Evolutionary conservation across 139 green algal genomes (phyloP), one percentile per base, ranked within the genome.

Genomic region (Edaphochlamys debaryana): DNA sequence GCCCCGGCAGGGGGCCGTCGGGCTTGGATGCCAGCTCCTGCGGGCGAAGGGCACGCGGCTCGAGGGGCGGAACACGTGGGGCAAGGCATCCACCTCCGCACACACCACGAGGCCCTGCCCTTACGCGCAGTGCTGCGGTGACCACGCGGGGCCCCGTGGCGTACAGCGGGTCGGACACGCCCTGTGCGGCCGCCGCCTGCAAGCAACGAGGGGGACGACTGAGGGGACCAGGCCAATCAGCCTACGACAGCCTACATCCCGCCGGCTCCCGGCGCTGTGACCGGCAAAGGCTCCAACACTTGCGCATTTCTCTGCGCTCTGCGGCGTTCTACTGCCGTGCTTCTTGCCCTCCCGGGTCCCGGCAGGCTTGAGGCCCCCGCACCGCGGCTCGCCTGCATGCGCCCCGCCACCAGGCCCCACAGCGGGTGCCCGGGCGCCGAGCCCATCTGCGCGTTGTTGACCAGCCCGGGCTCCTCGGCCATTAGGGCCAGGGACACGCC

Each of bases 401-500:
- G 52, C 32, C 38, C 29, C 73, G 62, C 52, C 1, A 89, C 62
- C 6, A 23, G 6, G 4, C n/a, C 8, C 88, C 88, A 92, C 29
- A 92, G 66, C n/a, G 83, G 79, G 52, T 89, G 88, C 17, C 79
- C 79, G 8, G 89, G 69, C 56, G 84, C 83, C 48, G 86, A 87
- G 27, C 79, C 89, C 89, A 92, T 88, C 80, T 91, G 80, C 1
- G 89, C 89, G 72, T 91, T 92, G 78, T 91, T 91, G 69, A 87
- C 50, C 7, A 72, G 54, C n/a, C 64, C 72, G 29, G 48, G 54
- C 42, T 86, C 67, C 74, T 92, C 86, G 15, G 80, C 68, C 77
- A 89, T 84, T 23, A 90, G 71, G 15, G 89, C 79, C 40, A 90
- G 69, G 67, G 79, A 48, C 20, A 54, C 23, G 20, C 85, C 82